A percentile compares a stretch with the other conserved stretches of the same genome.
phyloP scores from a whole-genome alignment of 1,139 yeast species.

The Diutina rugosa region DNA sequence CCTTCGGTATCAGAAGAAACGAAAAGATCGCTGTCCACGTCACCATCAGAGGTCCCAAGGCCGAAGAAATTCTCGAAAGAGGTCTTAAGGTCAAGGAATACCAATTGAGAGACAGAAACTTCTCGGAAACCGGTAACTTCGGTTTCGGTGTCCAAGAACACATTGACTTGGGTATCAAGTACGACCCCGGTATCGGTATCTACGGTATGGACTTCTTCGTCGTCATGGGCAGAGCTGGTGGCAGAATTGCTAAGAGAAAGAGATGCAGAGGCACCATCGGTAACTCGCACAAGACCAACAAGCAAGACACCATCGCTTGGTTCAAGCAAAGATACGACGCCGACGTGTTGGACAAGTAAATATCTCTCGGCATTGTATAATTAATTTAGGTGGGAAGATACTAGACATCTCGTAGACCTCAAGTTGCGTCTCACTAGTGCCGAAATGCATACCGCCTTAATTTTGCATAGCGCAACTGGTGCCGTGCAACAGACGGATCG shows the following conservation, averaged over 20 bases:
- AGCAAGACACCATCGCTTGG: constrained; percentile 95
- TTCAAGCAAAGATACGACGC: constrained; percentile 99
- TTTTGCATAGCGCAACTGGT: not conserved
- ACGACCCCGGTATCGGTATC: constrained; percentile 98
- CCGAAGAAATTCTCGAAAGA: constrained; percentile 99
- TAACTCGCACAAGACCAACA: constrained; percentile 82
- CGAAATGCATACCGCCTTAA: not conserved
- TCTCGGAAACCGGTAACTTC: constrained; percentile 98
- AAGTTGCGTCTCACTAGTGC: not conserved
- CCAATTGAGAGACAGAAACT: constrained; percentile 89
- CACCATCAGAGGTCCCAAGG: constrained; percentile 99
- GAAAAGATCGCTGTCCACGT: constrained; percentile 99
- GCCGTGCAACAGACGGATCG: not conserved
- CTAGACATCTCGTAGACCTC: not conserved
- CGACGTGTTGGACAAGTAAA: constrained; percentile 79
- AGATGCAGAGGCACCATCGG: constrained; percentile 85
- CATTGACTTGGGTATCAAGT: constrained; percentile 99
- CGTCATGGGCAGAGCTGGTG: constrained; percentile 99
- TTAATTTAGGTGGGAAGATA: not conserved
- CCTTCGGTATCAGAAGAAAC: constrained; percentile 99
- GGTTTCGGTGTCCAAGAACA: constrained; percentile 99
- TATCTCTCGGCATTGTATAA: not conserved
- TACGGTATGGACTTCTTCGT: constrained; percentile 99
- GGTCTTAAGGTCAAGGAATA: constrained; percentile 99
- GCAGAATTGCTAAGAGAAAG: constrained; percentile 99